Base-by-base conservation (phyloP, 495 filamentous ascomycete genomes). In the Corynascus novoguineensis region DNA sequence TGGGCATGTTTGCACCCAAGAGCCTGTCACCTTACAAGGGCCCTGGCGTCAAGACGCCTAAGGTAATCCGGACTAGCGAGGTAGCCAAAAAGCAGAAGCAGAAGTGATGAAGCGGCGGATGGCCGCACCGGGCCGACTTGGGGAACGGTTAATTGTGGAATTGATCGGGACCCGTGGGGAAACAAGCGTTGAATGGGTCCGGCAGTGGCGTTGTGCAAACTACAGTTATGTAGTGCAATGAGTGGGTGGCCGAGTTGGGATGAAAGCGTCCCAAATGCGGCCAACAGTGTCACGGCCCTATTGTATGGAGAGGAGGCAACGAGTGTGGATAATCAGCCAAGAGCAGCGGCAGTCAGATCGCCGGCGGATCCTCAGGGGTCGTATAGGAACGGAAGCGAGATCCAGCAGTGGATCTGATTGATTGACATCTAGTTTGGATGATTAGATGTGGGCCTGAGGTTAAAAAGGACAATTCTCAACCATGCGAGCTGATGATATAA, bases 1-100 rank as follows among this genome's bases (percentile, higher is more conserved):
- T 97, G 32, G 88, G 89, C 17, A 87, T 80, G 58, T 96, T 96
- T 64, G 65, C 96, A 15, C 95, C 93, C 15, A 86, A 77, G 41
- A 53, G 52, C 0, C 49, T 73, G 24, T 64, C 54, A 10, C 53
- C 66, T 2, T 79, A 78, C 58, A 67, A 62, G 61, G 46, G 66
- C 27, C 62, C 70, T 4, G 47, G 41, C 24, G 50, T 40, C 2
- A 54, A 58, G 44, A 46, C 10, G 32, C 71, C 74, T 31, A 75
- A 73, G 63, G 53, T 76, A 25, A 75, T 76, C 60, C 69, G 74
- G 44, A 73, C 74, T 2, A 79, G 75, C 63, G 74, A 79, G 51
- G 58, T 78, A 11, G 72, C 68, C 41, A 74, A 75, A 60, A 41
- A 64, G 62, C 53, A 68, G 57, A 75, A 74, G 63, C 65, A 69